Percentiles rank a stretch among this genome's conserved stretches.
Conservation (phyloP, 495 filamentous ascomycete genomes). For the Oidiodendron maius region DNA sequence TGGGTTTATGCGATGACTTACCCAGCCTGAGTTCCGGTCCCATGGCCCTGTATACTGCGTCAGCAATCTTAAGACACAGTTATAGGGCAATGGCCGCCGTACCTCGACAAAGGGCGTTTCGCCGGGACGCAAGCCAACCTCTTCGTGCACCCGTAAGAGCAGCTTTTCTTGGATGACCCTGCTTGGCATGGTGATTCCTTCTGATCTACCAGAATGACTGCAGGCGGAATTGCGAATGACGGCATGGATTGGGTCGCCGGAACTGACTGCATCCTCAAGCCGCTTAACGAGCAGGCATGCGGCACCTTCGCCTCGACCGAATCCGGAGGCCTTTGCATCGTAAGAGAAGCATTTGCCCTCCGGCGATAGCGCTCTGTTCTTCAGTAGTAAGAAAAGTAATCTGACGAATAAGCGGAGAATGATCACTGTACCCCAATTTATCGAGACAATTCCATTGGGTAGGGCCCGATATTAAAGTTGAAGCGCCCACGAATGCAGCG, state of each 20-base stretch:
- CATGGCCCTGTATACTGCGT: too few relatives aligned
- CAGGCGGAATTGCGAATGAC: conserved; percentile 54
- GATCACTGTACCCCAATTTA: conserved; percentile 21
- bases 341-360: conserved; percentile 53
- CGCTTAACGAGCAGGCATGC: conserved; percentile 55
- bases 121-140: conserved; percentile 39
- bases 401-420: conserved; percentile 2
- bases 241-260: conserved; percentile 52
- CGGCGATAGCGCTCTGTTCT: too few relatives aligned
- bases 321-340: conserved; percentile 58
- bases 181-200: conserved; percentile 55
- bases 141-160: conserved; percentile 45
- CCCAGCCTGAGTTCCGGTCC: too few relatives aligned
- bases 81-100: too few relatives aligned
- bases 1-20: too few relatives aligned
- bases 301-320: conserved; percentile 61
- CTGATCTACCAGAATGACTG: conserved; percentile 57
- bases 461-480: conserved; percentile 34
- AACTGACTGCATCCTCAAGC: conserved; percentile 47
- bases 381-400: conserved; percentile 25
- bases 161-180: conserved; percentile 48
- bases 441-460: conserved; percentile 28
- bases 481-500: conserved; percentile 34
- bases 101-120: conserved; percentile 46
- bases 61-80: too few relatives aligned